These are phyloP conservation scores for Brachypodium distachyon DNA, from an alignment of 202 grass and related monocot species.

Conservation along the genomic window DNA sequence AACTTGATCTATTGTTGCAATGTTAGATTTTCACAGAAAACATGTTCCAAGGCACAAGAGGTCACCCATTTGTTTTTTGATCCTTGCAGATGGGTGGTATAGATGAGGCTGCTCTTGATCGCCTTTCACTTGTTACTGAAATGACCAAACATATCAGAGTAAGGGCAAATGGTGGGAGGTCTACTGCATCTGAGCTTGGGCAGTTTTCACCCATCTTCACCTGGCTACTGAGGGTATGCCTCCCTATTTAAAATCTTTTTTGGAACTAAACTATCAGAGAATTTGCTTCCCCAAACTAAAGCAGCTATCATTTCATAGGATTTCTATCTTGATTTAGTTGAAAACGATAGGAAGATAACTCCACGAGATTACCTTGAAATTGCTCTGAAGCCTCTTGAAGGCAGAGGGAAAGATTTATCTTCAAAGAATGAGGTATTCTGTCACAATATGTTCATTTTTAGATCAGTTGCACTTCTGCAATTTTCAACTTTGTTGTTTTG, in stretches of 20 bases:
- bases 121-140: slow-evolving; percentile 81
- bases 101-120: slow-evolving; percentile 73
- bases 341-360: slow-evolving; percentile 56
- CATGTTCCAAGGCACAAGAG: no score
- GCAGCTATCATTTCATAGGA: slow-evolving; percentile 34
- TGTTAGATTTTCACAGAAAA: no score
- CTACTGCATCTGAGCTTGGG: slow-evolving; percentile 54
- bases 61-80: slow-evolving; percentile 1
- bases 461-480: neutral
- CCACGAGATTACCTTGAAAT: slow-evolving; percentile 81
- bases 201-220: slow-evolving; percentile 77
- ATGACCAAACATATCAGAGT: slow-evolving; percentile 85
- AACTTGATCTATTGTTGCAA: neutral
- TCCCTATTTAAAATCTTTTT: neutral
- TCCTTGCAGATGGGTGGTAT: slow-evolving; percentile 71
- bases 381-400: slow-evolving; percentile 60
- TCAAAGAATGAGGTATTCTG: slow-evolving; percentile 78
- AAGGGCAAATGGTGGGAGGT: slow-evolving; percentile 52
- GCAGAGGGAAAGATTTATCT: slow-evolving; percentile 48
- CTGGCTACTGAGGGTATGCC: slow-evolving; percentile 67
- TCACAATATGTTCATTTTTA: slow-evolving; percentile 5
- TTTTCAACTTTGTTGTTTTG: neutral
- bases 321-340: slow-evolving; percentile 75
- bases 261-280: neutral
- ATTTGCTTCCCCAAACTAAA: neutral